Evolutionary conservation across 805 yeast species (phyloP), one percentile per base, ranked within the genome.

Genomic region (Hanseniaspora singularis): DNA sequence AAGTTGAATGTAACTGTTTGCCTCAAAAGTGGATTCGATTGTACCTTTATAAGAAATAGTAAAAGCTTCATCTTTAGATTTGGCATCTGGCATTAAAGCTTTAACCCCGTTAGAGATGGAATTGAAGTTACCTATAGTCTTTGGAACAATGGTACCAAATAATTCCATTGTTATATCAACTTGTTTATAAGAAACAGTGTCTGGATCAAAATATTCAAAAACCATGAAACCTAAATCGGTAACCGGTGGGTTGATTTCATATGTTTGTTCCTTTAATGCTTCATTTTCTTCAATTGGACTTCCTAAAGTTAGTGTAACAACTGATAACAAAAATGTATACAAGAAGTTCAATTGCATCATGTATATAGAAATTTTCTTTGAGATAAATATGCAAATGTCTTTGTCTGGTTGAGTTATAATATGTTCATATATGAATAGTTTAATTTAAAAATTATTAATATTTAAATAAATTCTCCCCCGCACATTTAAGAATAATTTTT

Each of bases 1-100:
- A 49, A 95, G 94, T 66, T 84, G 94, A 54, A 87, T 72, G 81
- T 84, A 77, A 61, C 82, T 83, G 49, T 72, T 71, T 37, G 75
- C 70, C 52, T 82, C 79, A 42, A 86, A 76, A 51, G 88, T 72
- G 64, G 82, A 92, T 72, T 86, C 81, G 16, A 68, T 63, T 4
- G 85, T 73, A 51, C 71, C 72, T 54, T 69, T 66, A 67, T 80
- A 84, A 3, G 73, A 66, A 15, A 60, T 47, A 5, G 52, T 56
- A 26, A 54, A 45, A 3, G 54, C 51, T 20, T 57, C 53, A 3
- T 55, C 54, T 28, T 65, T 53, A 2, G 46, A 49, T n/a, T 49
- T 34, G 16, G 50, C 50, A 32, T 53, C 55, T 31, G 67, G 62
- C 19, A 57, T 41, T 32, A 53, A 50, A 20, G 62, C 71, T 58